phyloP scores from a whole-genome alignment of 1,139 yeast species.

The Suhomyces anneliseae region DNA sequence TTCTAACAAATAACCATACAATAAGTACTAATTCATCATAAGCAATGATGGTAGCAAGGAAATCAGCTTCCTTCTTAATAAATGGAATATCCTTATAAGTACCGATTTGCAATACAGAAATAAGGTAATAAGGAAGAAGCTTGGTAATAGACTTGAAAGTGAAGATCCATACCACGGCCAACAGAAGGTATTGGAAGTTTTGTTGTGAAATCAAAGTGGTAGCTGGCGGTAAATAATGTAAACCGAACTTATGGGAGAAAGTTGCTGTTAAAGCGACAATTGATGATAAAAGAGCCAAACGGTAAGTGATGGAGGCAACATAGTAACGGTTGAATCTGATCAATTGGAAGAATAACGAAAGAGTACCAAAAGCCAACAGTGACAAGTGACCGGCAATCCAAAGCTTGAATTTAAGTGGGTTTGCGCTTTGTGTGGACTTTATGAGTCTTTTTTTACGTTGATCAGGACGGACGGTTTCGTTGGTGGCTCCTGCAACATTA shows the following conservation, averaged over 20 bases:
- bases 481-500: constrained; percentile 16
- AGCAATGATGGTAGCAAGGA: constrained; percentile 53
- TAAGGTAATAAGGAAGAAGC: constrained; percentile 55
- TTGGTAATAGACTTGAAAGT: constrained; percentile 68
- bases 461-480: constrained; percentile 24
- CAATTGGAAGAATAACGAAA: constrained; percentile 49
- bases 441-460: constrained; percentile 37
- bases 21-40: constrained; percentile 60
- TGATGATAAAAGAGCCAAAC: constrained; percentile 58
- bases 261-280: constrained; percentile 55
- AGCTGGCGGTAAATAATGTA: constrained; percentile 52
- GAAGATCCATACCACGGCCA: constrained; percentile 59
- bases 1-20: constrained; percentile 54
- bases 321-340: constrained; percentile 46
- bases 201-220: constrained; percentile 63
- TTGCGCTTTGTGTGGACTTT: constrained; percentile 38
- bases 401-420: constrained; percentile 44
- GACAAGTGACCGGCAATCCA: constrained; percentile 66
- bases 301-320: constrained; percentile 49
- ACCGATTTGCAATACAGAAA: constrained; percentile 59
- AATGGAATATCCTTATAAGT: constrained; percentile 39
- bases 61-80: constrained; percentile 37
- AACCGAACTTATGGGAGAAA: constrained; percentile 57
- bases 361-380: constrained; percentile 50
- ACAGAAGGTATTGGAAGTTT: constrained; percentile 62